phyloP scores from a whole-genome alignment of 2,329 filamentous ascomycete species.

The Calonectria naviculata region DNA sequence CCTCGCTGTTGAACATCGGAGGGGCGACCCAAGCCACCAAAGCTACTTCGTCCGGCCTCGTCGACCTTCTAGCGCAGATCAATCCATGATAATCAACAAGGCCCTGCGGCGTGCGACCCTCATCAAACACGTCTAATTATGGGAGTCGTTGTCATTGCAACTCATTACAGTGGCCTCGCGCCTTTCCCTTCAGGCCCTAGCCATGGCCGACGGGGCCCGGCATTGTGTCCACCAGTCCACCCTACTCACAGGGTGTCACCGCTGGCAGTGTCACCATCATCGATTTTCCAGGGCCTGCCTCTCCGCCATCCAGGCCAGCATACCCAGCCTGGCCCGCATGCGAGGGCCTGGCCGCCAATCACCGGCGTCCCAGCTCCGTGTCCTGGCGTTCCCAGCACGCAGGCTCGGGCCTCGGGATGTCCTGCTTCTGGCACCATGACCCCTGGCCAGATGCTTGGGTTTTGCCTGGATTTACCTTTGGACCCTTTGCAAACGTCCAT shows the following conservation, averaged over 20 bases:
- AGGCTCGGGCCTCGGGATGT: slow-evolving; percentile 45
- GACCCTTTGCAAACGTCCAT: slow-evolving; percentile 30
- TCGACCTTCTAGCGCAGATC: slow-evolving; percentile 12
- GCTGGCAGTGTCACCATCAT: slow-evolving; percentile 27
- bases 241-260: neutral
- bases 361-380: slow-evolving; percentile 39
- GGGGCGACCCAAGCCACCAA: neutral
- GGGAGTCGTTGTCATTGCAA: slow-evolving; percentile 15
- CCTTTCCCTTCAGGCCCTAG: slow-evolving; percentile 26
- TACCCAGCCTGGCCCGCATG: slow-evolving; percentile 19
- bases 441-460: slow-evolving; percentile 30
- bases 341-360: slow-evolving; percentile 36
- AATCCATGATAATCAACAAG: slow-evolving; percentile 8
- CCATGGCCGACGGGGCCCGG: slow-evolving; percentile 23
- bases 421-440: slow-evolving; percentile 40
- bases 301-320: neutral
- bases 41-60: slow-evolving; percentile 16
- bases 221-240: slow-evolving; percentile 6
- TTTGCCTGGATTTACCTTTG: slow-evolving; percentile 5
- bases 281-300: slow-evolving; percentile 24
- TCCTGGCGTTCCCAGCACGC: slow-evolving; percentile 42
- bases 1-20: no score
- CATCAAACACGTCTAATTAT: slow-evolving; percentile 35
- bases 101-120: slow-evolving; percentile 17
- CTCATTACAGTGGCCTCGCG: slow-evolving; percentile 8